phyloP scores from a whole-genome alignment of 306 rosid species.

The Aeschynomene evenia region DNA sequence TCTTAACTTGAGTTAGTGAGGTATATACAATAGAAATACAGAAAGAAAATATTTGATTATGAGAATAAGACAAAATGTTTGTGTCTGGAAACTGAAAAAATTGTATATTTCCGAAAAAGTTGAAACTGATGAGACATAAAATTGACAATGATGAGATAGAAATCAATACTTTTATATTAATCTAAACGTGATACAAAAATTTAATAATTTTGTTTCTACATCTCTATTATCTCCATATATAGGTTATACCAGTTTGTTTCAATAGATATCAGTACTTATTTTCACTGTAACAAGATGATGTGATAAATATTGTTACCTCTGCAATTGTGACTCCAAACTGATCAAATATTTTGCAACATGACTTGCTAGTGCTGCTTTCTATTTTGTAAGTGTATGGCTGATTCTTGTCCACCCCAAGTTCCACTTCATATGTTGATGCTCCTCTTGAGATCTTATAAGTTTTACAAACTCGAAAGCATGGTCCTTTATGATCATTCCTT shows the following conservation, averaged over 20 bases:
- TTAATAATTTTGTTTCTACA: too few species aligned
- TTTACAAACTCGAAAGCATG: conserved; percentile 51
- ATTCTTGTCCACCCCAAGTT: conserved; percentile 48
- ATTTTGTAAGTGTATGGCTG: conserved; percentile 46
- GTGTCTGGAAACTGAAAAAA: too few species aligned
- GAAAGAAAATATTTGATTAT: too few species aligned
- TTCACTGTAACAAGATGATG: background rate
- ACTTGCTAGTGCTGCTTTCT: conserved; percentile 41
- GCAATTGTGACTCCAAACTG: conserved; percentile 50
- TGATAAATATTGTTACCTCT: conserved; percentile 44
- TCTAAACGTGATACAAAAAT: too few species aligned
- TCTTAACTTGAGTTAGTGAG: too few species aligned
- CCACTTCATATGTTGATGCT: conserved; percentile 43
- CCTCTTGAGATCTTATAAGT: conserved; percentile 38
- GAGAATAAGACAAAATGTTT: too few species aligned
- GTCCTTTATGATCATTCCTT: conserved; percentile 36
- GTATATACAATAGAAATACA: too few species aligned
- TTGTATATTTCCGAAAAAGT: too few species aligned
- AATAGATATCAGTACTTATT: background rate
- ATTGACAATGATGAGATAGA: too few species aligned
- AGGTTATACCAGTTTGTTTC: background rate
- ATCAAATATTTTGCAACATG: conserved; percentile 54
- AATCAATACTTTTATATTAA: too few species aligned
- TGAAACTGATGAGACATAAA: too few species aligned
- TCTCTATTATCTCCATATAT: too few species aligned